Evolutionary conservation across 192 early-diverging fungal genomes (phyloP).

Genomic region (Coemansia sp.): DNA sequence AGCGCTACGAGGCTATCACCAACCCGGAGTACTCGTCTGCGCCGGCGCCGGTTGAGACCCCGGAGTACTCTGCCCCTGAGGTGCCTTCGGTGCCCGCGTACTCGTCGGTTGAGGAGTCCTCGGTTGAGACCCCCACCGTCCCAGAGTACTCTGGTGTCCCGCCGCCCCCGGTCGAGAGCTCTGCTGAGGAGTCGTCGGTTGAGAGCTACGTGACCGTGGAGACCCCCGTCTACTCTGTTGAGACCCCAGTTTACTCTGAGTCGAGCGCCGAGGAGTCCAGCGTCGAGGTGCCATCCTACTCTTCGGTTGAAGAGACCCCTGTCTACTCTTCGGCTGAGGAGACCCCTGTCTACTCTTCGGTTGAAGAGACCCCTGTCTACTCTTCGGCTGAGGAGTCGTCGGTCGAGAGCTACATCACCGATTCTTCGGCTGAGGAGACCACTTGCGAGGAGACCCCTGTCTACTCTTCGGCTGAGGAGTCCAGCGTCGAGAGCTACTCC

Average conservation of each 20-base stretch:
- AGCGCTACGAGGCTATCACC: slow-evolving; percentile 26
- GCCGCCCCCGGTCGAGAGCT: slow-evolving; percentile 6
- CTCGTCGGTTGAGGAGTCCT: slow-evolving; percentile 1
- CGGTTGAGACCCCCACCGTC: slow-evolving; percentile 13
- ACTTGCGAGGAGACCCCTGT: no score
- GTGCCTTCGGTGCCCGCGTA: slow-evolving; percentile 14
- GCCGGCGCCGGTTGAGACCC: slow-evolving; percentile 3
- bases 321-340: no score
- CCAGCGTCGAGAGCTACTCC: no score
- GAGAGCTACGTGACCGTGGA: background rate
- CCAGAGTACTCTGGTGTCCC: slow-evolving; percentile 15
- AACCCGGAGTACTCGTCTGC: slow-evolving; percentile 18
- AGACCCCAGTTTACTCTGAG: slow-evolving; percentile 3
- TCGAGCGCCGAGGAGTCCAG: no score
- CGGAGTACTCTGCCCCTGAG: slow-evolving; percentile 7
- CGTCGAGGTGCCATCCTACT: background rate
- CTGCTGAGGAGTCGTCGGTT: background rate
- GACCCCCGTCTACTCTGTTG: background rate
- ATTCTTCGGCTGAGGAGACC: no score
- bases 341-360: no score
- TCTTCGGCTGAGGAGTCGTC: no score
- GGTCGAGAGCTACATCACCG: no score
- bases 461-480: no score
- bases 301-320: background rate
- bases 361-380: no score